These are phyloP conservation scores for Lactarius tabidus DNA, from an alignment of 768 basidiomycete genomes.

Conservation along the genomic window DNA sequence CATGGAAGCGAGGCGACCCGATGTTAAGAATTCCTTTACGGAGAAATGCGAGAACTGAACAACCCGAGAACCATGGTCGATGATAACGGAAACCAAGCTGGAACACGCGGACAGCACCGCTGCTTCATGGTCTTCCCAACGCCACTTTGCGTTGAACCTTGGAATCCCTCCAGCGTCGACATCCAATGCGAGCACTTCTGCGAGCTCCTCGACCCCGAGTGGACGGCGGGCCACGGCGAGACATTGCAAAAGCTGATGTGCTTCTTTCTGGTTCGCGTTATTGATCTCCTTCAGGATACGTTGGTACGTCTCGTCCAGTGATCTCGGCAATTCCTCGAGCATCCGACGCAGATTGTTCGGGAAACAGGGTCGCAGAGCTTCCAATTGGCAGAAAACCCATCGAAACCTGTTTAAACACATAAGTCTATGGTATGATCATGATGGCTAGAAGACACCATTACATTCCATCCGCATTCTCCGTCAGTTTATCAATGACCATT, in stretches of 20 bases:
- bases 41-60: neutral
- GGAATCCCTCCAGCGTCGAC: neutral
- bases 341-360: neutral
- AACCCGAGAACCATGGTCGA: neutral
- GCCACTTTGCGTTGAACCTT: neutral
- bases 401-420: neutral
- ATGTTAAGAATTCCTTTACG: neutral
- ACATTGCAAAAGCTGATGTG: neutral
- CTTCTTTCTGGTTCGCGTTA: neutral
- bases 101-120: neutral
- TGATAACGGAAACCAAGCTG: neutral
- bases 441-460: neutral
- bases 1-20: neutral
- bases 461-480: neutral
- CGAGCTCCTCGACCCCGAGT: neutral
- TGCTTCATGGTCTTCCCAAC: neutral
- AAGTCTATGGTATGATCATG: neutral
- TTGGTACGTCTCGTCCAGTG: neutral
- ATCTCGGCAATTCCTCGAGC: neutral
- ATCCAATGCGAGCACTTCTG: neutral
- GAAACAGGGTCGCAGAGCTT: neutral
- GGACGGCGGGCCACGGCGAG: neutral
- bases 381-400: neutral
- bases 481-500: neutral
- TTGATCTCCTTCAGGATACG: neutral